Evolutionary conservation across 345 rosid genomes (phyloP).

Genomic region (Lumnitzera littorea): DNA sequence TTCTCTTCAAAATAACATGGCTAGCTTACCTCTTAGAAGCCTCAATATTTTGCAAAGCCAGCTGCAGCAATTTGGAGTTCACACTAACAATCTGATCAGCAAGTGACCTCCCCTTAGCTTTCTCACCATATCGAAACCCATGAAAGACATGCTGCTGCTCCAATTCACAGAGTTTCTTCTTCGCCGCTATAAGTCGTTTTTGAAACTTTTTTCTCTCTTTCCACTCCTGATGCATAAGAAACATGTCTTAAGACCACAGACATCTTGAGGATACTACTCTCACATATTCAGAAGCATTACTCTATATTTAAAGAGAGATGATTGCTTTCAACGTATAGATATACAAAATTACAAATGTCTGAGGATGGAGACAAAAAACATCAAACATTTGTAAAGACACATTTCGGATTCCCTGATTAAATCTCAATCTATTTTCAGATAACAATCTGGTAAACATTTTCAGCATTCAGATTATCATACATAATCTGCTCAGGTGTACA

Average conservation of each 20-base stretch:
- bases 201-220: conserved; percentile 74
- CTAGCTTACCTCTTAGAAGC: conserved; percentile 46
- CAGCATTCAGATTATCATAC: too few relatives aligned
- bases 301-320: not conserved
- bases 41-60: conserved; percentile 53
- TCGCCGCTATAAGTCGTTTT: conserved; percentile 70
- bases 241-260: not conserved
- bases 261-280: not conserved
- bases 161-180: conserved; percentile 74
- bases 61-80: conserved; percentile 70
- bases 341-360: too few relatives aligned
- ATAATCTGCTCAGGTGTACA: too few relatives aligned
- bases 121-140: conserved; percentile 73
- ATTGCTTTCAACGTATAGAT: too few relatives aligned
- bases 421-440: too few relatives aligned
- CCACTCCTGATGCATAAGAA: conserved; percentile 60
- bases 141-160: conserved; percentile 83
- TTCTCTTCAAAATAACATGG: not conserved
- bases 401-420: too few relatives aligned
- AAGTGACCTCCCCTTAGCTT: conserved; percentile 55
- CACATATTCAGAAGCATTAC: not conserved
- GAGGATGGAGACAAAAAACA: too few relatives aligned
- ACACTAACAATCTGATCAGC: conserved; percentile 60
- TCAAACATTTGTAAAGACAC: too few relatives aligned
- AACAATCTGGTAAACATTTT: too few relatives aligned